Base-by-base conservation (phyloP, 768 basidiomycete species). In the Boletus fagicola region DNA sequence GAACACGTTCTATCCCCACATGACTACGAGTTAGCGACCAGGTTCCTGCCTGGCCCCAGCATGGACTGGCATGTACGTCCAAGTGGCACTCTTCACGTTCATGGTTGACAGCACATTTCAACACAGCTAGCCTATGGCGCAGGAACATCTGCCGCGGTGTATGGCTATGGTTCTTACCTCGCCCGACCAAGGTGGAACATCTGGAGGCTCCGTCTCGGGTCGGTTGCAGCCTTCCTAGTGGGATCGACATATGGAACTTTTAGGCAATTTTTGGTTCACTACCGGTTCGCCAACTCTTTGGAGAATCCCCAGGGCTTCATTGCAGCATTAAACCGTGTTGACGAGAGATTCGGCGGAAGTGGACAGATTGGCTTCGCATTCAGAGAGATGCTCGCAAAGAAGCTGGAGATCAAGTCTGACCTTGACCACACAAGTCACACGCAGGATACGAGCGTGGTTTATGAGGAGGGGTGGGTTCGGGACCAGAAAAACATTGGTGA, bases 11-110 rank as follows among this genome's bases (percentile, higher is more conserved):
- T 72, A 18, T 62, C 71, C 20, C 65, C 62, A 20, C 78, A 77
- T 53, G 87, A 89, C 75, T 87, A 80, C 67, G 76, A 86, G 0
- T 68, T 79, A 12, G 81, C 85, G 5, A 65, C 76, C 55, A 66
- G 66, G 28, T 88, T 87, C 74, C 69, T 85, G 28, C 79, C 85
- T 38, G 78, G 77, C 39, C 62, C 66, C 74, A 62, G 80, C 73
- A 68, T 76, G 33, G 75, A 80, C 58, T 75, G 72, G 59, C 75
- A 77, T 55, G 77, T 80, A 49, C 46, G 54, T 49, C 52, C 18
- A 10, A 8, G 36, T 31, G 8, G 18, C 24, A 28, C 48, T 22
- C 22, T 52, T 30, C 44, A 36, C n/a, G n/a, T 45, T 39, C 55
- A 49, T 42, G n/a, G 28, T 28, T 58, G 31, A 66, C 42, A 22